Percentiles rank a stretch among this genome's conserved stretches.
Conservation (phyloP, 73 alveolate species). For the Uronychia setigera region DNA sequence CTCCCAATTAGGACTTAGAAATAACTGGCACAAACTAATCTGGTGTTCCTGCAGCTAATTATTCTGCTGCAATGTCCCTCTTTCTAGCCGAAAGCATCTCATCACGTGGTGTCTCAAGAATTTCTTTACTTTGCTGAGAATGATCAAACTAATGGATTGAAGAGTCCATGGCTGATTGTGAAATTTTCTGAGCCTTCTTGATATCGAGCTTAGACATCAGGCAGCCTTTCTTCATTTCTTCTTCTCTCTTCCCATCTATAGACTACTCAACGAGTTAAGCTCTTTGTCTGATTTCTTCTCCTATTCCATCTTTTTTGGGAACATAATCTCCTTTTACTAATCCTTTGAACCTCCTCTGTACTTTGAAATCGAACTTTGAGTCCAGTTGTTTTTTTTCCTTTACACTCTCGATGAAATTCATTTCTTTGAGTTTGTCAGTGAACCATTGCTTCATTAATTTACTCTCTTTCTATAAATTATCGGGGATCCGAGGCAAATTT, state of each 20-base stretch:
- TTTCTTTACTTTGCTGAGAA: background rate
- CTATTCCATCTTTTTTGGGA: background rate
- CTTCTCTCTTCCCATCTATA: background rate
- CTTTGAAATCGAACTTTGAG: background rate
- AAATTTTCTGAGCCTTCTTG: background rate
- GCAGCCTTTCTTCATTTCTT: background rate
- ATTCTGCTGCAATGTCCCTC: background rate
- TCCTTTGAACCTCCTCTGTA: background rate
- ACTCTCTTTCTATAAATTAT: background rate
- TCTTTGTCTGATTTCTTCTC: background rate
- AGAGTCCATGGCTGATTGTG: background rate
- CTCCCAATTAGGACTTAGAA: background rate
- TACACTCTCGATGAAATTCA: background rate
- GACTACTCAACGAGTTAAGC: background rate
- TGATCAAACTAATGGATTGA: background rate
- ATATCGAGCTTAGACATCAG: background rate
- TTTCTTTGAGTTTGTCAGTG: background rate
- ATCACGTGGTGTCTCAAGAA: background rate
- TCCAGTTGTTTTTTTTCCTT: background rate
- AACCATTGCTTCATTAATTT: background rate
- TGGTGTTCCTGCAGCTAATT: background rate
- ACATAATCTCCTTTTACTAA: background rate
- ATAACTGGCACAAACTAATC: background rate
- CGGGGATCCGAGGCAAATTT: background rate
- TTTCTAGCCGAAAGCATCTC: background rate